Evolutionary conservation across 2,329 filamentous ascomycete species (phyloP).

Genomic region (Exophiala calicioides): DNA sequence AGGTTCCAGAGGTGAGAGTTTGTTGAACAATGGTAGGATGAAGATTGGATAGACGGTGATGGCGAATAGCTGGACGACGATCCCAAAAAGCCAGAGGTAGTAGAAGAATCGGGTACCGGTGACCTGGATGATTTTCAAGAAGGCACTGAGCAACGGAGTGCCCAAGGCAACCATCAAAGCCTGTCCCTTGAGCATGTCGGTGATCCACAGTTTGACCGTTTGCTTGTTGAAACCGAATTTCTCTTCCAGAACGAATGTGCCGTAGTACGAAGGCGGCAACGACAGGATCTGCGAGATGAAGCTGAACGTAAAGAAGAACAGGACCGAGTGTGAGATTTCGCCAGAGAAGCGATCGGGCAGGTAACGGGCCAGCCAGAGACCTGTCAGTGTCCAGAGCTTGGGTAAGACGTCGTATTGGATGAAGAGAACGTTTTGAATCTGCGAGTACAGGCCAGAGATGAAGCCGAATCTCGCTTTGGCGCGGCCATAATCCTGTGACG

Average conservation of each 20-base stretch:
- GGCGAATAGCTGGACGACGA: conserved; percentile 86
- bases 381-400: conserved; percentile 83
- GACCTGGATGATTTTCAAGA: conserved; percentile 90
- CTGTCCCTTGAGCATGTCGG: conserved; percentile 89
- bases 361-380: conserved; percentile 70
- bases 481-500: conserved; percentile 75
- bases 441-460: conserved; percentile 76
- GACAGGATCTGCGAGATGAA: conserved; percentile 77
- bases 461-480: conserved; percentile 92
- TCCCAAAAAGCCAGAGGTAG: conserved; percentile 92
- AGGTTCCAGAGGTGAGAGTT: conserved; percentile 85
- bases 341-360: conserved; percentile 78
- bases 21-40: conserved; percentile 97
- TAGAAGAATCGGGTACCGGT: conserved; percentile 96
- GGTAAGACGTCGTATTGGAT: conserved; percentile 90
- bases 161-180: conserved; percentile 76
- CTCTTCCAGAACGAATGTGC: conserved; percentile 94
- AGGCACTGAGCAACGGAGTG: conserved; percentile 84
- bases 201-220: conserved; percentile 82
- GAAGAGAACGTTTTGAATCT: conserved; percentile 84
- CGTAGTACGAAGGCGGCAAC: conserved; percentile 82
- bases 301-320: conserved; percentile 88
- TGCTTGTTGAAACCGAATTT: conserved; percentile 99
- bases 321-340: conserved; percentile 89
- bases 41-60: conserved; percentile 95